phyloP scores from a whole-genome alignment of 306 rosid genomes.

The Rosa rugosa region DNA sequence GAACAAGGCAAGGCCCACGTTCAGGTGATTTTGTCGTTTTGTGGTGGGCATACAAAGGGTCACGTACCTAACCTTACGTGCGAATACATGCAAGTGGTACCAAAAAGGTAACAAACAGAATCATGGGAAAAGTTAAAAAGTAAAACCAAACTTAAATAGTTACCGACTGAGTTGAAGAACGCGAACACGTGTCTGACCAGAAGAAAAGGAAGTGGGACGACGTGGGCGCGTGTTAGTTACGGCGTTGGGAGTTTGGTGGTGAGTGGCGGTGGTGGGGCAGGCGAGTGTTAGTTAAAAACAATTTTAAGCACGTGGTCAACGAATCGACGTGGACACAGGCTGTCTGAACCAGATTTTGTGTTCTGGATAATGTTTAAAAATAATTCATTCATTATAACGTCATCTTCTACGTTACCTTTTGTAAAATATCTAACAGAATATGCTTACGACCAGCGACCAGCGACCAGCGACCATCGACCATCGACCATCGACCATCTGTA shows the following conservation, averaged over 20 bases:
- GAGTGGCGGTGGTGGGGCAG: neutral
- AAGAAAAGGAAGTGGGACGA: neutral
- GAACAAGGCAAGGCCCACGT: neutral
- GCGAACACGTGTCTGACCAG: too few relatives aligned
- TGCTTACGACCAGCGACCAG: too few relatives aligned
- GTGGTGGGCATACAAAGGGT: neutral
- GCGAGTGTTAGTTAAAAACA: neutral
- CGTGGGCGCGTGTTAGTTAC: neutral
- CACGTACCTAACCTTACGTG: neutral
- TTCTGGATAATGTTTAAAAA: neutral
- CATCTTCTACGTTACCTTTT: neutral
- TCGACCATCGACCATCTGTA: too few relatives aligned
- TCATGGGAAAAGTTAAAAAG: neutral
- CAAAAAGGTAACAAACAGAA: neutral
- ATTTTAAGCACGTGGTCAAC: neutral
- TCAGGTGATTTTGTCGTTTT: neutral
- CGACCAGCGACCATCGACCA: too few relatives aligned
- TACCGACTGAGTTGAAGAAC: neutral
- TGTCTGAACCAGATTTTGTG: neutral
- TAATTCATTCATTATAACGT: neutral
- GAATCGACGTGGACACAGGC: constrained; percentile 12
- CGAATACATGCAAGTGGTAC: neutral
- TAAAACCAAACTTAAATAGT: neutral
- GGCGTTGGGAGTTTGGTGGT: neutral
- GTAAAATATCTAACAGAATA: too few relatives aligned